Evolutionary conservation across 2,329 filamentous ascomycete species (phyloP).

Genomic region (Cordyceps cateniannulata): DNA sequence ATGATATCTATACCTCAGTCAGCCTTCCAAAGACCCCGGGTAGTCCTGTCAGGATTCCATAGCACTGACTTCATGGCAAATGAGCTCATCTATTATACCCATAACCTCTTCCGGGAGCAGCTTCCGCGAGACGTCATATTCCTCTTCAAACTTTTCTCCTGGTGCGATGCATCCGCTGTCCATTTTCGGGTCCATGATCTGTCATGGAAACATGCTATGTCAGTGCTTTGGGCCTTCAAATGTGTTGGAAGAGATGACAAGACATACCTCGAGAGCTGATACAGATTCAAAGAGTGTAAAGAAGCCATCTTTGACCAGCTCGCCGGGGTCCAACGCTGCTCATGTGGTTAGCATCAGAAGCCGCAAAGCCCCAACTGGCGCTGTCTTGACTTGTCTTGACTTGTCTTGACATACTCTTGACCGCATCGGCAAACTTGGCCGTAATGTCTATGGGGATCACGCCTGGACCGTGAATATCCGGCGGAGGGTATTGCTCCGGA

Average conservation of each 20-base stretch:
- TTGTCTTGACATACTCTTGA: slow-evolving; percentile 40
- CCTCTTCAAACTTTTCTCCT: slow-evolving; percentile 75
- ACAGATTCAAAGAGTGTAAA: slow-evolving; percentile 96
- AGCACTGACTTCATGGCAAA: slow-evolving; percentile 70
- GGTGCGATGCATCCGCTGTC: slow-evolving; percentile 80
- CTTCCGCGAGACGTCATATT: slow-evolving; percentile 65
- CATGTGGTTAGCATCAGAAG: slow-evolving; percentile 20
- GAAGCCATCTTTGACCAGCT: slow-evolving; percentile 86
- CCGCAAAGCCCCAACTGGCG: background rate
- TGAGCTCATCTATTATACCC: slow-evolving; percentile 88
- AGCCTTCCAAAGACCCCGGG: background rate
- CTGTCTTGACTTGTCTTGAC: too few species aligned
- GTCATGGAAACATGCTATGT: slow-evolving; percentile 5
- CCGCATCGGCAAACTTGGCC: slow-evolving; percentile 45
- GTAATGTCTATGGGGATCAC: slow-evolving; percentile 55
- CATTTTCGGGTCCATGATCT: slow-evolving; percentile 99
- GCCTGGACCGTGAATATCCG: slow-evolving; percentile 39
- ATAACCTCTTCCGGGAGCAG: slow-evolving; percentile 74
- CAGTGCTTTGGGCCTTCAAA: background rate
- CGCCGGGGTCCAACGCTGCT: slow-evolving; percentile 67
- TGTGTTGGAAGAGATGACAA: background rate
- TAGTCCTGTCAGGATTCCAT: too few species aligned
- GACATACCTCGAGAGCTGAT: slow-evolving; percentile 65
- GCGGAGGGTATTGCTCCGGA: slow-evolving; percentile 29
- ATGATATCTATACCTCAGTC: slow-evolving; percentile 65